A percentile compares a stretch with the other conserved stretches of the same genome.
Evolutionary conservation across 176 grass and related monocot species (phyloP).

Genomic region (Oryza longistaminata): DNA sequence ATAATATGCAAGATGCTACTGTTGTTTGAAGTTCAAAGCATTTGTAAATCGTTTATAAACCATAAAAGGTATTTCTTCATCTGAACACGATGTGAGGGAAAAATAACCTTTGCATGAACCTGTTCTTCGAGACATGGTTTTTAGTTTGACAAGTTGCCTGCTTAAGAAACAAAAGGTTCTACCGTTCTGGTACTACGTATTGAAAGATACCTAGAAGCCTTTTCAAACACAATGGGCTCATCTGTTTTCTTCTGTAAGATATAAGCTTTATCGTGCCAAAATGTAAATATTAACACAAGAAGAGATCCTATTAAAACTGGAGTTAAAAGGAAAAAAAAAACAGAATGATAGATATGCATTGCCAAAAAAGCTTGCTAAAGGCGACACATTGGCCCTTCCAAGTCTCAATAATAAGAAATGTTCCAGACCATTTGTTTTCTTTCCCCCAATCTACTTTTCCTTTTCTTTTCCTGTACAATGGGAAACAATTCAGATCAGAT

Average conservation of each 20-base stretch:
- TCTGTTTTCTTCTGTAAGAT: background rate
- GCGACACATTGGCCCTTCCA: background rate
- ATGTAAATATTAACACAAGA: background rate
- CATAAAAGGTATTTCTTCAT: too few relatives aligned
- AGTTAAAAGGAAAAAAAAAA: background rate
- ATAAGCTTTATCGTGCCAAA: background rate
- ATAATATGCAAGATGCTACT: too few relatives aligned
- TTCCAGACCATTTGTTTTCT: background rate
- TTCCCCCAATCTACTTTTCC: background rate
- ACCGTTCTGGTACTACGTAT: too few relatives aligned
- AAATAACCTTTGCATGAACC: too few relatives aligned
- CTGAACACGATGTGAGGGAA: too few relatives aligned
- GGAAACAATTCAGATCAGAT: constrained; percentile 41
- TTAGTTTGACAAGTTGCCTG: too few relatives aligned
- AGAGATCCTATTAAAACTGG: background rate
- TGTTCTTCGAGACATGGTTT: too few relatives aligned
- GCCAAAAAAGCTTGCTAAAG: constrained; percentile 15
- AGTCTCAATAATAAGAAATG: background rate
- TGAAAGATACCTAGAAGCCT: too few relatives aligned
- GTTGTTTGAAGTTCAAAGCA: too few relatives aligned
- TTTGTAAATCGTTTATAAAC: too few relatives aligned
- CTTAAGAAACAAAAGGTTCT: too few relatives aligned
- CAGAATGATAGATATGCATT: background rate
- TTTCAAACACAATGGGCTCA: too few relatives aligned
- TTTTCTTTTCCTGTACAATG: constrained; percentile 45